Base-by-base conservation (phyloP, 2,329 filamentous ascomycete species). In the Stromatinia cepivora region DNA sequence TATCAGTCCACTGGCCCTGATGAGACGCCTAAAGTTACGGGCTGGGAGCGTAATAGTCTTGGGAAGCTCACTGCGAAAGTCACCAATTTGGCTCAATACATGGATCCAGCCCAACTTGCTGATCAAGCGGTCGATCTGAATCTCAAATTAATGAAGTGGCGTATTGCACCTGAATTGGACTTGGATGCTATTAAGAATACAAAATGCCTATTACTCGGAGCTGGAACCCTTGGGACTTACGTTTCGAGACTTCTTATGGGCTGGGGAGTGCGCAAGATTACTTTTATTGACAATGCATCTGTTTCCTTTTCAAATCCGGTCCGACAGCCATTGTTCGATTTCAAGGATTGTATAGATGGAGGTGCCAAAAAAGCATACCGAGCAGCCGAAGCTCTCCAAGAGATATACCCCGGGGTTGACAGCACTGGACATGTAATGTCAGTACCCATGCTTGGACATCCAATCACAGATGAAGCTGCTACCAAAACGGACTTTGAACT, bases 261-360 rank as follows among this genome's bases (percentile, higher is more conserved):
- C 1, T 99, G 95, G 95, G 95, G 95, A 17, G 93, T 98, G 15
- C 88, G 91, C 34, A 95, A 96, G 78, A 94, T 99, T 74, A 97
- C 94, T 0, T 97, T 99, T 78, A 88, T 99, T 72, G 95, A 99
- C 81, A 97, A 97, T 76, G 95, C 92, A 15, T 87, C 86, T 6
- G 94, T 99, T 46, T 97, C 94, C 9, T 99, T 93, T 79, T 98
- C 94, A 1, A 99, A 99, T 76, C 95, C 95, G 0, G 95, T 98
- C 13, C 89, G 95, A 46, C 95, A 99, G 78, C 94, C 95, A 1
- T 85, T 99, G 1, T 99, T 97, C 79, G 88, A 89, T 70, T 97
- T 97, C 76, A 86, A 91, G 50, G 95, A 99, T 79, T 98, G 95
- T 77, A 82, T 94, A 5, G 86, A 91, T 54, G 95, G 95, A 7